A percentile compares a stretch with the other conserved stretches of the same genome.
Conservation (phyloP, 2,329 filamentous ascomycete species). For the Fusarium multiceps region DNA sequence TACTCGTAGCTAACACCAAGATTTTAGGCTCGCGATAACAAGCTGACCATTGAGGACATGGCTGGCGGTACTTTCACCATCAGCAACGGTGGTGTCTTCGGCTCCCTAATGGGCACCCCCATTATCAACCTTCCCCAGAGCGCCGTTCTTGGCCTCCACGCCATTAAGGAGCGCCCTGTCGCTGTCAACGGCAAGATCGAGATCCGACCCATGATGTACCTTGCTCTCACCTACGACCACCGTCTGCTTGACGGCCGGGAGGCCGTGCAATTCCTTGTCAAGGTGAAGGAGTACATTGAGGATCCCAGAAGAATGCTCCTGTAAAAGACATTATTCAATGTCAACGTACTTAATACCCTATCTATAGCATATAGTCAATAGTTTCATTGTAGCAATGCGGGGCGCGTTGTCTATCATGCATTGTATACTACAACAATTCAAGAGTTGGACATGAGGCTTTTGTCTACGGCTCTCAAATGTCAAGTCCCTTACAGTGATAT, state of each 20-base stretch:
- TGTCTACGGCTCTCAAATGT: neutral
- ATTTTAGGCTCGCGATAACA: slow-evolving; percentile 82
- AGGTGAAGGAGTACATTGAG: slow-evolving; percentile 98
- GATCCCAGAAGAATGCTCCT: slow-evolving; percentile 93
- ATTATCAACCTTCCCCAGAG: slow-evolving; percentile 98
- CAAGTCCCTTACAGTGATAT: neutral
- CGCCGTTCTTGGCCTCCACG: slow-evolving; percentile 90
- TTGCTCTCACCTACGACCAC: slow-evolving; percentile 97
- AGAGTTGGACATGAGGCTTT: neutral
- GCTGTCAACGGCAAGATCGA: slow-evolving; percentile 94
- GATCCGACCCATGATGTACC: slow-evolving; percentile 99
- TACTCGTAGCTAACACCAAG: neutral
- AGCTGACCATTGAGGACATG: slow-evolving; percentile 99
- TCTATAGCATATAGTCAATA: slow-evolving; percentile 19
- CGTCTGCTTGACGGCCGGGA: slow-evolving; percentile 94
- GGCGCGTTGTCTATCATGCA: slow-evolving; percentile 18
- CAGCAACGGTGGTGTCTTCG: slow-evolving; percentile 96
- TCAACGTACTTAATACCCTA: slow-evolving; percentile 32
- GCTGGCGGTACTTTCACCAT: slow-evolving; percentile 98
- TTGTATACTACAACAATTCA: slow-evolving; percentile 15
- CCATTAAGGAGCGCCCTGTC: slow-evolving; percentile 94
- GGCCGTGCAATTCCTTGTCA: slow-evolving; percentile 95
- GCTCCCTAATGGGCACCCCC: slow-evolving; percentile 95
- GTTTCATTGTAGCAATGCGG: slow-evolving; percentile 6
- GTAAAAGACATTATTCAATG: slow-evolving; percentile 45